Conservation (phyloP, 805 yeast species). For the Ogataea naganishii region DNA sequence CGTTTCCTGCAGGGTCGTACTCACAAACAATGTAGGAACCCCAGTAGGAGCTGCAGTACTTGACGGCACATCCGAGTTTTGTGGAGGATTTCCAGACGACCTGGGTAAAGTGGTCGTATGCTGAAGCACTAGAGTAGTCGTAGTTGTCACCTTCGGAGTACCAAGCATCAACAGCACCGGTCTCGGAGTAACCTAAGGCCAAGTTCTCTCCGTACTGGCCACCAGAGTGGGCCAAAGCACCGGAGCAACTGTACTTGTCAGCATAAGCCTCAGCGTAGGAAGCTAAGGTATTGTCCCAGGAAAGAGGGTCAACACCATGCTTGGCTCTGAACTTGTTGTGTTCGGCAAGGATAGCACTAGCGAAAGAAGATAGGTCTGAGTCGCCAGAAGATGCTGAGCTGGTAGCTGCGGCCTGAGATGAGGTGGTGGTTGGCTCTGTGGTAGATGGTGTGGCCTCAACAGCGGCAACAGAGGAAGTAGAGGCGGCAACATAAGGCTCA, state of each 20-base stretch:
- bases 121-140: conserved; percentile 34
- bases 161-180: conserved; percentile 62
- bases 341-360: conserved; percentile 38
- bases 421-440: conserved; percentile 11
- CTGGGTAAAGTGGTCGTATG: conserved; percentile 78
- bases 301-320: conserved; percentile 41
- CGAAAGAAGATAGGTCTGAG: conserved; percentile 21
- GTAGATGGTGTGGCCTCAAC: conserved; percentile 13
- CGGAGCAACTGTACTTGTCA: conserved; percentile 45
- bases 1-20: conserved; percentile 69
- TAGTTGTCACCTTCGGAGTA: conserved; percentile 54
- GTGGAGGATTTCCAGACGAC: conserved; percentile 62
- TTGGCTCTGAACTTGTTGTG: conserved; percentile 52
- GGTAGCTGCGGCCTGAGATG: conserved; percentile 11
- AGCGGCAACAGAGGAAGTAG: conserved; percentile 7
- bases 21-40: conserved; percentile 64
- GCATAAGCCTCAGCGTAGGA: conserved; percentile 55
- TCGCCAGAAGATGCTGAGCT: conserved; percentile 14
- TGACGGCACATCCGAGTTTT: conserved; percentile 64
- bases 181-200: conserved; percentile 56
- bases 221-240: conserved; percentile 52
- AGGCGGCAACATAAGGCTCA: conserved; percentile 4
- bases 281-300: conserved; percentile 49
- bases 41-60: conserved; percentile 38
- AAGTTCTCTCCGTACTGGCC: conserved; percentile 72